A percentile compares a stretch with the other conserved stretches of the same genome.
phyloP scores from a whole-genome alignment of 441 rosid genomes.

The Gossypium davidsonii region DNA sequence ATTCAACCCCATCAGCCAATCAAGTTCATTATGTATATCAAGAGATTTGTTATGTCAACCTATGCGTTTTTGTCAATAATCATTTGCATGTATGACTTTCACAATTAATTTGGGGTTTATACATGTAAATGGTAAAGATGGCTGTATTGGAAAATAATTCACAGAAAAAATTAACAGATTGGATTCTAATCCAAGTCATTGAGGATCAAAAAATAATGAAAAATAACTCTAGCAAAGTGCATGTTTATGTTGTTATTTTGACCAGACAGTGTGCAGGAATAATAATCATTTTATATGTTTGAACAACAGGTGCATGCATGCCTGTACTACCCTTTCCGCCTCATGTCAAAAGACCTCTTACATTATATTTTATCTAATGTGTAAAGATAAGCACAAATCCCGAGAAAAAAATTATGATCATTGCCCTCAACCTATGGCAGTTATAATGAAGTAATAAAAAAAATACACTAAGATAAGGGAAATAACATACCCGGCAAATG shows the following conservation, averaged over 20 bases:
- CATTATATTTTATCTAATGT: no score
- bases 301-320: no score
- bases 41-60: neutral
- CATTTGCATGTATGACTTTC: no score
- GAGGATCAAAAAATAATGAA: neutral
- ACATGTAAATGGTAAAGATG: neutral
- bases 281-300: neutral
- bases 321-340: no score
- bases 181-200: neutral
- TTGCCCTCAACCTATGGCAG: neutral
- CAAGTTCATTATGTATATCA: neutral
- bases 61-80: neutral
- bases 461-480: conserved; percentile 2
- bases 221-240: neutral
- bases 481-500: conserved; percentile 84
- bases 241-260: no score
- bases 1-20: conserved; percentile 1
- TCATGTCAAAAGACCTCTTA: no score
- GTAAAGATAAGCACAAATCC: neutral
- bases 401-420: neutral
- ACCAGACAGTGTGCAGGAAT: neutral
- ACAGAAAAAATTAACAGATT: neutral
- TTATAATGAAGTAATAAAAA: neutral
- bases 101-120: no score
- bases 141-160: neutral